These are phyloP conservation scores for Wickerhamiella musiphila DNA, from an alignment of 805 yeast genomes.

Conservation along the genomic window DNA sequence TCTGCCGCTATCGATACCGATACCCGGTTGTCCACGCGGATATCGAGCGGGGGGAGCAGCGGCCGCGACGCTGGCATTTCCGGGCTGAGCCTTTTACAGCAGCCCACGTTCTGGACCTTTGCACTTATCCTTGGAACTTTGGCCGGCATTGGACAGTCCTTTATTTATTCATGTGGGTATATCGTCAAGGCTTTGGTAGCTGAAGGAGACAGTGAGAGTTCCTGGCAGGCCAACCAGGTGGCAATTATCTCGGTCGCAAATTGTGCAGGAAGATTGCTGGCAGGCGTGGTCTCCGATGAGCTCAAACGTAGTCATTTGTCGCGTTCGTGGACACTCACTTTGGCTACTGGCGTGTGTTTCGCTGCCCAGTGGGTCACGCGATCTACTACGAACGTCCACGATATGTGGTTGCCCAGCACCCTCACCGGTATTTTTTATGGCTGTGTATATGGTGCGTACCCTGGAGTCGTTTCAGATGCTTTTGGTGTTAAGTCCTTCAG, in stretches of 20 bases:
- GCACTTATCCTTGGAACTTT: constrained; percentile 33
- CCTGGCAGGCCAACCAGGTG: constrained; percentile 53
- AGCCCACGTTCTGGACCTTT: constrained; percentile 33
- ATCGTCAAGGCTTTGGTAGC: constrained; percentile 39
- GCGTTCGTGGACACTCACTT: constrained; percentile 36
- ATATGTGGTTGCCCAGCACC: constrained; percentile 35
- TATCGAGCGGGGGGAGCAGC: neutral
- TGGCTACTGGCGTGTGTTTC: constrained; percentile 33
- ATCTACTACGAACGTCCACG: constrained; percentile 2
- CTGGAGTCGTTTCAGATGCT: constrained; percentile 57
- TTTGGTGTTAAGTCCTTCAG: constrained; percentile 55
- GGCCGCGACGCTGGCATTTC: constrained; percentile 1
- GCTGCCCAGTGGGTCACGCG: constrained; percentile 30
- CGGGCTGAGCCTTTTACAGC: constrained; percentile 15
- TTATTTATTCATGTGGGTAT: constrained; percentile 58
- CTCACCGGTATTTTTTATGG: constrained; percentile 59
- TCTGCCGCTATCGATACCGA: neutral
- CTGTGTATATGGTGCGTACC: constrained; percentile 50
- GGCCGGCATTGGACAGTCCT: constrained; percentile 58
- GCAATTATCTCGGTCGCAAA: constrained; percentile 52
- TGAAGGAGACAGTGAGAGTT: constrained; percentile 11
- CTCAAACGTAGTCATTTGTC: constrained; percentile 28
- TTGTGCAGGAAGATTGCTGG: constrained; percentile 43
- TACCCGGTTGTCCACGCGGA: neutral
- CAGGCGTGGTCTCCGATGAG: constrained; percentile 52